A percentile compares a stretch with the other conserved stretches of the same genome.
These are phyloP conservation scores for Penicillium atrosanguineum DNA, from an alignment of 495 filamentous ascomycete genomes.

Conservation along the genomic window DNA sequence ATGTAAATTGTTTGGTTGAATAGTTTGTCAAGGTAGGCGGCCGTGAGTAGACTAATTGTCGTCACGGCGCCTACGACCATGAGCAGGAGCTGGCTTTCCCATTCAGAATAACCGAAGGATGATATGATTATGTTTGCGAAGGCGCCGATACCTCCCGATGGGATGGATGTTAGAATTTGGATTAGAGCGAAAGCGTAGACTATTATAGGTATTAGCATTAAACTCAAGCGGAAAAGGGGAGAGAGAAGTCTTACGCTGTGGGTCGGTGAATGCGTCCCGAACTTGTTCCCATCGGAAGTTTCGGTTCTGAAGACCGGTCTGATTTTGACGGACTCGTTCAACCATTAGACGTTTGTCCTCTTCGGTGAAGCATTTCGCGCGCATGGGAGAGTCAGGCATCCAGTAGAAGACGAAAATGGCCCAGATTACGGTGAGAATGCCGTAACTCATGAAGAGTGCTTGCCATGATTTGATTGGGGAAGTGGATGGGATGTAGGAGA, in stretches of 20 bases:
- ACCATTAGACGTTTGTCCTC: conserved; percentile 45
- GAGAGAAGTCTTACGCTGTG: conserved; percentile 5
- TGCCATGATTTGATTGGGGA: conserved; percentile 50
- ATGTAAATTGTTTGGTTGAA: conserved; percentile 58
- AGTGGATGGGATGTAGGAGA: conserved; percentile 44
- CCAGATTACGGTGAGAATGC: conserved; percentile 48
- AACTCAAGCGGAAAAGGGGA: conserved; percentile 16
- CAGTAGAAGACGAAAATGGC: conserved; percentile 40
- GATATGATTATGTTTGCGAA: conserved; percentile 61
- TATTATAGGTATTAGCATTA: conserved; percentile 30
- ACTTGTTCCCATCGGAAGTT: conserved; percentile 46
- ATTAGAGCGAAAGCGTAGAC: conserved; percentile 38
- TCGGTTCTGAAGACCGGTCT: conserved; percentile 50
- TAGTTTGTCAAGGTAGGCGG: conserved; percentile 59
- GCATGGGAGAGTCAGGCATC: conserved; percentile 48
- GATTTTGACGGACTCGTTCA: conserved; percentile 44
- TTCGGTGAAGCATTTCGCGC: conserved; percentile 42
- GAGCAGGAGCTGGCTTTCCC: conserved; percentile 44
- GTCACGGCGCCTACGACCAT: conserved; percentile 70
- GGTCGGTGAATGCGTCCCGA: conserved; percentile 26
- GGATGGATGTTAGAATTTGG: conserved; percentile 61
- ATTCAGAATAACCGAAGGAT: conserved; percentile 38
- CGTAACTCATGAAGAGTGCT: conserved; percentile 56
- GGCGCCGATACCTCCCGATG: conserved; percentile 60
- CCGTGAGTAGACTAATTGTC: conserved; percentile 59